A percentile compares a stretch with the other conserved stretches of the same genome.
Conservation (phyloP, 106 monocot species). For the Posidonia australis region DNA sequence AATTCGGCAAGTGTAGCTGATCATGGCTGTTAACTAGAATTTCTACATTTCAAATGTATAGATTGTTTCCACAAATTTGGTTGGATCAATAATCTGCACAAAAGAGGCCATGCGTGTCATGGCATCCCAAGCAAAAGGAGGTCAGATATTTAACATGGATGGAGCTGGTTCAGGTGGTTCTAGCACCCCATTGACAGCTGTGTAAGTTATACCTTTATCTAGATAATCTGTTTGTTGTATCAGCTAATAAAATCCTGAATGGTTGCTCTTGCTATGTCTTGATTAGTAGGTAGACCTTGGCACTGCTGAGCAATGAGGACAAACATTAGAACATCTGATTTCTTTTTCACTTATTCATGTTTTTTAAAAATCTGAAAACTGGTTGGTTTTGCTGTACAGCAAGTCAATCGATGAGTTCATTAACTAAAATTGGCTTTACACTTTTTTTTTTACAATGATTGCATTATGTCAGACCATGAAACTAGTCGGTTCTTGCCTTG, state of each 20-base stretch:
- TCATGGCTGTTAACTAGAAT: conserved; percentile 1
- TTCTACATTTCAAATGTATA: conserved; percentile 19
- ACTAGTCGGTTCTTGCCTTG: not conserved
- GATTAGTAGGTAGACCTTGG: too few species aligned
- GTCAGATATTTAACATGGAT: conserved; percentile 99
- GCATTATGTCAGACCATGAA: too few species aligned
- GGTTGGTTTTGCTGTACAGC: too few species aligned
- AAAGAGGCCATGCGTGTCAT: conserved; percentile 87
- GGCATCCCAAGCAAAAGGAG: conserved; percentile 65
- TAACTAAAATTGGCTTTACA: too few species aligned
- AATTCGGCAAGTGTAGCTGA: not conserved
- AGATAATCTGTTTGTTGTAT: not conserved
- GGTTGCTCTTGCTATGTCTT: too few species aligned
- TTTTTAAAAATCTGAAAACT: too few species aligned
- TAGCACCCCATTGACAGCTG: conserved; percentile 96
- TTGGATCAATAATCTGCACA: conserved; percentile 92
- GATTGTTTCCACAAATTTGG: conserved; percentile 94
- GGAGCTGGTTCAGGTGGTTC: conserved; percentile 98
- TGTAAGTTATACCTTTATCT: conserved; percentile 35
- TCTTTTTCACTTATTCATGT: too few species aligned
- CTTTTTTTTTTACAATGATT: too few species aligned
- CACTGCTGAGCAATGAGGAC: too few species aligned
- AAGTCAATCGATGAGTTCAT: not conserved
- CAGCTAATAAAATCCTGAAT: too few species aligned
- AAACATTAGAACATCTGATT: too few species aligned